These are phyloP conservation scores for Jimgerdemannia flammicorona DNA, from an alignment of 192 early-diverging fungal species.

Conservation along the genomic window DNA sequence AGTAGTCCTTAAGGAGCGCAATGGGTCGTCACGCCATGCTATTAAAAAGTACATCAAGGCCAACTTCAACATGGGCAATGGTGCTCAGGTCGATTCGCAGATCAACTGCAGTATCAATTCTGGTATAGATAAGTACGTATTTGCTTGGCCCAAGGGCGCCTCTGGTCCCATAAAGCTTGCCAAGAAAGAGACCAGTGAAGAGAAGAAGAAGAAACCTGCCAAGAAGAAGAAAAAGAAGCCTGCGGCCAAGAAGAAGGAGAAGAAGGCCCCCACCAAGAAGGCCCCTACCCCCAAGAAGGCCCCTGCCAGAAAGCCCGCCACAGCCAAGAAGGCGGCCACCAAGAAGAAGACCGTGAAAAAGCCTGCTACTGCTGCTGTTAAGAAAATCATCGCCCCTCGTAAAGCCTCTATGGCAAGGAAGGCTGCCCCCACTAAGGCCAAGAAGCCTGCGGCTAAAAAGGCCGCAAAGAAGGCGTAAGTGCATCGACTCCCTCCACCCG, in stretches of 20 bases:
- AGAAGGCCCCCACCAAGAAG: too few relatives aligned
- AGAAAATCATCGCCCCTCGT: neutral
- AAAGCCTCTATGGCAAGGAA: constrained; percentile 33
- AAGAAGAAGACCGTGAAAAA: constrained; percentile 42
- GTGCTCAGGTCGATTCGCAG: constrained; percentile 48
- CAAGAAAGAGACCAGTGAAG: constrained; percentile 42
- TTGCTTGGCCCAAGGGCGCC: constrained; percentile 63
- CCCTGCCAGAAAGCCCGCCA: constrained; percentile 22
- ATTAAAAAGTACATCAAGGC: constrained; percentile 79
- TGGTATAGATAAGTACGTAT: constrained; percentile 57
- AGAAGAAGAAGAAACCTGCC: constrained; percentile 43
- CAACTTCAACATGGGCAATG: constrained; percentile 59
- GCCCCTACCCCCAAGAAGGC: constrained; percentile 53
- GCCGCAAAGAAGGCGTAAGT: too few relatives aligned
- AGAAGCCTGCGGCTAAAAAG: constrained; percentile 18
- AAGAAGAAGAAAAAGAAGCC: constrained; percentile 56
- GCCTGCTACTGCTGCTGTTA: neutral
- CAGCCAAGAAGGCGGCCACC: too few relatives aligned
- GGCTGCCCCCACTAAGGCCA: constrained; percentile 32
- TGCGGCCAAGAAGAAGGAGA: constrained; percentile 34
- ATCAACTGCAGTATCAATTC: constrained; percentile 65
- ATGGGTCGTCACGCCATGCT: constrained; percentile 66
- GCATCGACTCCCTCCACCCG: too few relatives aligned
- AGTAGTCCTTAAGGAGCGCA: constrained; percentile 63
- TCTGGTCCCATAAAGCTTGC: constrained; percentile 66